Base-by-base conservation (phyloP, 176 grass and related monocot genomes). In the Elaeis guineensis region DNA sequence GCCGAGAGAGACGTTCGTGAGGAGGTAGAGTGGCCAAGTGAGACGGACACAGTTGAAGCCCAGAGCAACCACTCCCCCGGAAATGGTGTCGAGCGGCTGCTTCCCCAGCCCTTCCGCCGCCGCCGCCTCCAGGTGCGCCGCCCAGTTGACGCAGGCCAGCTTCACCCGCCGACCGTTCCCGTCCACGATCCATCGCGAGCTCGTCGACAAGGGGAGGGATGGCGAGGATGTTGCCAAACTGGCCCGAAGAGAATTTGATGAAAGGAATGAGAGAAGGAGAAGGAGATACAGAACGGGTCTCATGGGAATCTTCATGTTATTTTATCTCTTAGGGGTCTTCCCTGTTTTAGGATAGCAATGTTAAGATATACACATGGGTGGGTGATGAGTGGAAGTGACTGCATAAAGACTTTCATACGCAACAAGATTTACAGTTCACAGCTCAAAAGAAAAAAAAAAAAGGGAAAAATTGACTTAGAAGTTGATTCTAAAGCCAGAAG, bases 11-110 rank as follows among this genome's bases (percentile, higher is more conserved):
- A 67, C 49, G 84, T 90, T 84, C 58, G 83, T 95, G 71, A 77
- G 73, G 68, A 95, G 80, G 79, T 87, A 75, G 65, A 85, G 85
- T 21, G 87, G 87, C 87, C 92, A 97, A 52, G 87, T 97, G 57
- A 88, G 74, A 62, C 92, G 68, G 14, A 97, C 84, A 68, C 92
- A 91, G 61, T 91, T 97, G 65, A 97, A 97, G 7, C 92, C 92
- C 58, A 86, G 77, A 21, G 59, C 57, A 15, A 70, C 78, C 50
- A 96, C 69, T 68, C 71, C 66, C 69, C 77, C 75, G 4, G 83
- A 80, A 20, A 96, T 71, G 44, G 58, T 73, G 64, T 72, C 87
- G 4, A 80, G 55, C 6, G 65, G 72, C 61, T 85, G 92, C 75
- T 85, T 80, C 49, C 80, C 64, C 67, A 91, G 81, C 71, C 92